Conservation (phyloP, 768 basidiomycete species). For the Pholiota molesta region DNA sequence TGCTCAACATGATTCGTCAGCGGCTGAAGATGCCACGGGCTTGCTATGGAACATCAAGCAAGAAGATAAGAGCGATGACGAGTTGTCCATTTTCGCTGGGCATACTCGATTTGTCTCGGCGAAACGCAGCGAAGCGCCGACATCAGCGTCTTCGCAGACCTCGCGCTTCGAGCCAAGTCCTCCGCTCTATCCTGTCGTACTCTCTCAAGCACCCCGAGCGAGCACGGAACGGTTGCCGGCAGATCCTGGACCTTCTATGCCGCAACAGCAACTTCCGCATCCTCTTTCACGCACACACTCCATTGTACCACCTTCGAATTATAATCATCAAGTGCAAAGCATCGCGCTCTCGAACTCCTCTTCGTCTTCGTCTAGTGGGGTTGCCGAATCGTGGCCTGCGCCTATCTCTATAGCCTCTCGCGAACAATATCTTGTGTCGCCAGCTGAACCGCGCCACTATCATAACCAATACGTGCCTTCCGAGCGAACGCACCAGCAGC, state of each 20-base stretch:
- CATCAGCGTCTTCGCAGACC: slow-evolving; percentile 12
- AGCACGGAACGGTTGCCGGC: neutral
- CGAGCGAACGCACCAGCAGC: slow-evolving; percentile 13
- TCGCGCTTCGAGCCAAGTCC: slow-evolving; percentile 21
- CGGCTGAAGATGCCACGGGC: slow-evolving; percentile 36
- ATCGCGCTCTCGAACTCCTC: slow-evolving; percentile 5
- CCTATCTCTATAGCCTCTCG: neutral
- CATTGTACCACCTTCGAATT: neutral
- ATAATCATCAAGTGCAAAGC: neutral
- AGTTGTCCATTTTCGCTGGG: slow-evolving; percentile 71
- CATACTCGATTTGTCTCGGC: slow-evolving; percentile 63
- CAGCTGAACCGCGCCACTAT: slow-evolving; percentile 2
- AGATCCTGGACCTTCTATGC: neutral
- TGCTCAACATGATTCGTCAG: slow-evolving; percentile 39
- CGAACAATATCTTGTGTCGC: slow-evolving; percentile 5
- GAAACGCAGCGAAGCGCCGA: slow-evolving; percentile 30
- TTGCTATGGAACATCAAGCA: slow-evolving; percentile 55
- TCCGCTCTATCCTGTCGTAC: slow-evolving; percentile 7
- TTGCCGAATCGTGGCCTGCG: neutral
- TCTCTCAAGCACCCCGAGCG: neutral
- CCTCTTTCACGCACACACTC: neutral
- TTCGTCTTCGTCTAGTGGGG: slow-evolving; percentile 4
- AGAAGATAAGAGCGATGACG: slow-evolving; percentile 60
- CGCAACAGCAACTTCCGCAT: neutral
- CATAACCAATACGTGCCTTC: slow-evolving; percentile 7